These are phyloP conservation scores for Lipomyces yamanashiensis DNA, from an alignment of 805 yeast genomes.

Conservation along the genomic window DNA sequence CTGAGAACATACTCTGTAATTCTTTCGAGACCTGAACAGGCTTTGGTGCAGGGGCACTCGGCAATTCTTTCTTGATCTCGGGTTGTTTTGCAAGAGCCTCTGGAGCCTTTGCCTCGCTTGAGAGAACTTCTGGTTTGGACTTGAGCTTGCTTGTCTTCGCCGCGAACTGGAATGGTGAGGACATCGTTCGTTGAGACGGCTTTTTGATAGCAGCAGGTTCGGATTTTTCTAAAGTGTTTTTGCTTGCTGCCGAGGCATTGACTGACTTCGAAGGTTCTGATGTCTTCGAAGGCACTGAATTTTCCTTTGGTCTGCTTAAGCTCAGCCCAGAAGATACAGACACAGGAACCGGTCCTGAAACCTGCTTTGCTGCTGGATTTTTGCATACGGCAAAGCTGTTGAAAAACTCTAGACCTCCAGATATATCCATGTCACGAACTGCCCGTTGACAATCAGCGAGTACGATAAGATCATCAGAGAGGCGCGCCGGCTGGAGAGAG, in stretches of 20 bases:
- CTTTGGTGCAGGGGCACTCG: neutral
- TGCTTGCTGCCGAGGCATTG: neutral
- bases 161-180: conserved; percentile 15
- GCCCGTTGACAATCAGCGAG: conserved; percentile 26
- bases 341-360: neutral
- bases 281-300: neutral
- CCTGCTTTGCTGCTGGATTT: conserved; percentile 9
- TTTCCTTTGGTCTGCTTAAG: neutral
- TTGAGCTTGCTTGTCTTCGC: conserved; percentile 11
- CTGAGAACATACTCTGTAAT: conserved; percentile 22
- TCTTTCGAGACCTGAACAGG: conserved; percentile 1
- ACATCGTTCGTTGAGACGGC: conserved; percentile 7
- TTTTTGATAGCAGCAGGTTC: neutral
- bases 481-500: conserved; percentile 25
- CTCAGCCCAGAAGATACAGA: neutral
- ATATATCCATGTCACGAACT: conserved; percentile 20
- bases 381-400: conserved; percentile 12
- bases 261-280: too few species aligned
- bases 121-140: conserved; percentile 4
- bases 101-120: neutral
- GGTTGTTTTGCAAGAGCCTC: neutral
- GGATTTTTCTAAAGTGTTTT: neutral
- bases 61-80: neutral
- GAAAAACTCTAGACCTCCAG: conserved; percentile 7
- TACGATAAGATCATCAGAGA: conserved; percentile 17